phyloP scores from a whole-genome alignment of 2,329 filamentous ascomycete species.

The Curvularia hawaiiensis region DNA sequence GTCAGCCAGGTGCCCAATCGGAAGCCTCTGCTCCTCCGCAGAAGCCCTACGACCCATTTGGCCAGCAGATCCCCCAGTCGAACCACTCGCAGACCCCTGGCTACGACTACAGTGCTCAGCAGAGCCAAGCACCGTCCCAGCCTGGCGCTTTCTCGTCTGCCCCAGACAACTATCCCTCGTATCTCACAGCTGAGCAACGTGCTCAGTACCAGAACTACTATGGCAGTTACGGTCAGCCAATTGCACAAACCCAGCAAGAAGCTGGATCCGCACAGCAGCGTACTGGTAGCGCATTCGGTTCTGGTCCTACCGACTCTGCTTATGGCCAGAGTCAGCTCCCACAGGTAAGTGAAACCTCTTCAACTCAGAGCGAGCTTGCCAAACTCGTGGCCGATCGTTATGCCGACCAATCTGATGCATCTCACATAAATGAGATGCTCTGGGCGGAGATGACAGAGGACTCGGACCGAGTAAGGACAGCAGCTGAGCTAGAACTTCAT shows the following conservation, averaged over 20 bases:
- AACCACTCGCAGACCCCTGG: constrained; percentile 45
- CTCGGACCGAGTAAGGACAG: constrained; percentile 11
- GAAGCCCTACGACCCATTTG: constrained; percentile 88
- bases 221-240: constrained; percentile 57
- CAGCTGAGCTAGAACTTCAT: constrained; percentile 6
- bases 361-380: constrained; percentile 2
- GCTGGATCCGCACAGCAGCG: constrained; percentile 74
- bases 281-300: constrained; percentile 75
- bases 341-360: constrained; percentile 48
- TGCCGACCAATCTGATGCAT: constrained; percentile 7
- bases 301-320: constrained; percentile 63
- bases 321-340: constrained; percentile 67
- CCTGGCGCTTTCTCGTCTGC: constrained; percentile 74
- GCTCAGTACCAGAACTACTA: constrained; percentile 75
- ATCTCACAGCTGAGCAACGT: constrained; percentile 79
- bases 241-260: constrained; percentile 68
- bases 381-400: constrained; percentile 6
- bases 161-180: constrained; percentile 80
- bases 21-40: constrained; percentile 67
- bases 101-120: constrained; percentile 56
- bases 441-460: constrained; percentile 9
- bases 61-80: constrained; percentile 66
- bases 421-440: constrained; percentile 10
- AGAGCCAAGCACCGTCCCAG: constrained; percentile 63
- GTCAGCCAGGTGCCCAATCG: constrained; percentile 62